Percentiles rank a stretch among this genome's conserved stretches.
phyloP scores from a whole-genome alignment of 192 early-diverging fungal genomes.

The Entomortierella parvispora region DNA sequence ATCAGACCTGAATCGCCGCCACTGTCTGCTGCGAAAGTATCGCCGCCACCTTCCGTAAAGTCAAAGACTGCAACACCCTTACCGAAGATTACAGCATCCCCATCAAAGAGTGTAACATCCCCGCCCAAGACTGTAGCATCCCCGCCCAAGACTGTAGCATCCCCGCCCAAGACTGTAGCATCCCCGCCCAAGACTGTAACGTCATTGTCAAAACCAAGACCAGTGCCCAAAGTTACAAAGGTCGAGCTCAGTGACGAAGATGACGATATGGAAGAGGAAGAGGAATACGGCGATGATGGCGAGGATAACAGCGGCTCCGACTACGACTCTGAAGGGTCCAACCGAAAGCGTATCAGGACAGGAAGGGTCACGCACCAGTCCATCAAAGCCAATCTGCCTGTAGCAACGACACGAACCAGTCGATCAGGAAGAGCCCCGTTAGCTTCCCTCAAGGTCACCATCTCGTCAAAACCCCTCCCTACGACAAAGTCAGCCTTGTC shows the following conservation, averaged over 20 bases:
- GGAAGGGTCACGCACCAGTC: slow-evolving; percentile 30
- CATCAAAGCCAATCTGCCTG: slow-evolving; percentile 32
- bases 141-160: neutral
- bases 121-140: neutral
- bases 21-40: neutral
- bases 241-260: slow-evolving; percentile 15
- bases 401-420: slow-evolving; percentile 14
- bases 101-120: neutral
- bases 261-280: slow-evolving; percentile 22
- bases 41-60: neutral
- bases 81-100: neutral
- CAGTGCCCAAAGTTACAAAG: neutral
- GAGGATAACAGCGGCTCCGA: slow-evolving; percentile 26
- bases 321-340: slow-evolving; percentile 23
- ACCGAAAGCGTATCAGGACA: slow-evolving; percentile 21
- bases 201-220: neutral
- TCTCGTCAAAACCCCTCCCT: slow-evolving; percentile 37
- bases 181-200: neutral
- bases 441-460: slow-evolving; percentile 18
- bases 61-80: neutral
- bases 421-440: slow-evolving; percentile 34
- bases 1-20: no score
- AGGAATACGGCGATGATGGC: slow-evolving; percentile 9
- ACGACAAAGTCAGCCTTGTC: slow-evolving; percentile 2
- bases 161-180: neutral